Conservation (phyloP, 1,284 basidiomycete genomes). For the Ceratobasidium sp. region DNA sequence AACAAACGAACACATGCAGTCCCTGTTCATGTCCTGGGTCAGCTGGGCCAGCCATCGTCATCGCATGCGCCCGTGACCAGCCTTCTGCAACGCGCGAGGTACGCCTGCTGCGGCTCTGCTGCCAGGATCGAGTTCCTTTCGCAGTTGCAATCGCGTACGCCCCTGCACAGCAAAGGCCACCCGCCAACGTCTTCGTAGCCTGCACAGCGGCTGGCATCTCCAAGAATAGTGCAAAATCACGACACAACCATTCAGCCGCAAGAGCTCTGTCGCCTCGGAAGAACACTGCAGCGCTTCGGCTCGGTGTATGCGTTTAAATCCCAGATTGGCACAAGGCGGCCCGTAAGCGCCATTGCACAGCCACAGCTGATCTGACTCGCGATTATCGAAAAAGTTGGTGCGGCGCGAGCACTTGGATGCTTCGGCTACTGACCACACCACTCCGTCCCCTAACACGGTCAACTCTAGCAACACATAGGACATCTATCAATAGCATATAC, state of each 20-base stretch:
- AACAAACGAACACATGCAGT: too few relatives aligned
- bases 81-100: slow-evolving; percentile 8
- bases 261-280: too few relatives aligned
- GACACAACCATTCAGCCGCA: too few relatives aligned
- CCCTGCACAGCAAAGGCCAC: too few relatives aligned
- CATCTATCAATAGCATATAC: background rate
- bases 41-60: background rate
- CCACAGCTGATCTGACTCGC: slow-evolving; percentile 38
- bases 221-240: too few relatives aligned
- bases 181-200: too few relatives aligned
- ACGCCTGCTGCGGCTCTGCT: background rate
- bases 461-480: background rate
- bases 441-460: slow-evolving; percentile 17
- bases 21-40: background rate
- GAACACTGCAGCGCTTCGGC: background rate
- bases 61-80: background rate
- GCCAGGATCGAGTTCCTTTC: background rate
- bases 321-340: too few relatives aligned
- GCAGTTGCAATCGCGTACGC: too few relatives aligned
- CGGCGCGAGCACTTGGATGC: slow-evolving; percentile 22
- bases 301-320: slow-evolving; percentile 22
- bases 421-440: slow-evolving; percentile 14
- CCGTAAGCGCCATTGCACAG: slow-evolving; percentile 26
- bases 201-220: too few relatives aligned
- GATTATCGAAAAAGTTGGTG: slow-evolving; percentile 35